A percentile compares a stretch with the other conserved stretches of the same genome.
phyloP scores from a whole-genome alignment of 352 stramenopile species.

The Achlya hypogyna region DNA sequence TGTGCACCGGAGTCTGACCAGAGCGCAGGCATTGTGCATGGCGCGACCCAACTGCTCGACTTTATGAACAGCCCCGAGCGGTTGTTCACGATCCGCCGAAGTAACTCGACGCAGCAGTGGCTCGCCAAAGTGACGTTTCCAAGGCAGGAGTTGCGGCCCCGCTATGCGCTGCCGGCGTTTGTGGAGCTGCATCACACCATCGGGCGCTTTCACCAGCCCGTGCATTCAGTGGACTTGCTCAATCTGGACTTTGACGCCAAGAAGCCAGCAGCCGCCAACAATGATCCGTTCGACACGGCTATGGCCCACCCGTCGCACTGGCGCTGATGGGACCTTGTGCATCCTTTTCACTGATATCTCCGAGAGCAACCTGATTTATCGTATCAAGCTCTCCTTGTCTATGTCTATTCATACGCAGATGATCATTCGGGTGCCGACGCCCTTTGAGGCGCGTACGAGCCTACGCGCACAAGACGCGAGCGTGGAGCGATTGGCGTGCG shows the following conservation, averaged over 20 bases:
- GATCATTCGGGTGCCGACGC: too few relatives aligned
- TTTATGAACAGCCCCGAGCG: constrained; percentile 6
- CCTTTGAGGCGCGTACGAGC: too few relatives aligned
- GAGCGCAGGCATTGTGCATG: neutral
- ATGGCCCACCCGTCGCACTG: neutral
- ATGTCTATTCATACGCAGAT: too few relatives aligned
- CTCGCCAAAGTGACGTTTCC: constrained; percentile 3
- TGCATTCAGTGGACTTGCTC: constrained; percentile 15
- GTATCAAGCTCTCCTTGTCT: too few relatives aligned
- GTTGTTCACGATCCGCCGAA: neutral
- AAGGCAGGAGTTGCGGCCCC: neutral
- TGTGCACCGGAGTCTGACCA: neutral
- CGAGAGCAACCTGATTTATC: too few relatives aligned
- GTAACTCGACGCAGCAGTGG: neutral
- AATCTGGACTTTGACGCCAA: neutral
- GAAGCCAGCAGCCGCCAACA: neutral
- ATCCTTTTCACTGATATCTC: too few relatives aligned
- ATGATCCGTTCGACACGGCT: neutral
- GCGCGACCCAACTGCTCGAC: neutral
- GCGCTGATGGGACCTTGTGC: too few relatives aligned
- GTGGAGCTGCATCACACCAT: neutral
- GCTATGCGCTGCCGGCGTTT: constrained; percentile 1
- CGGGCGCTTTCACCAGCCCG: constrained; percentile 8
- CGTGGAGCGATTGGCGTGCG: too few relatives aligned
- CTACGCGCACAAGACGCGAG: too few relatives aligned